Base-by-base conservation (phyloP, 768 basidiomycete species). In the Suillus discolor region DNA sequence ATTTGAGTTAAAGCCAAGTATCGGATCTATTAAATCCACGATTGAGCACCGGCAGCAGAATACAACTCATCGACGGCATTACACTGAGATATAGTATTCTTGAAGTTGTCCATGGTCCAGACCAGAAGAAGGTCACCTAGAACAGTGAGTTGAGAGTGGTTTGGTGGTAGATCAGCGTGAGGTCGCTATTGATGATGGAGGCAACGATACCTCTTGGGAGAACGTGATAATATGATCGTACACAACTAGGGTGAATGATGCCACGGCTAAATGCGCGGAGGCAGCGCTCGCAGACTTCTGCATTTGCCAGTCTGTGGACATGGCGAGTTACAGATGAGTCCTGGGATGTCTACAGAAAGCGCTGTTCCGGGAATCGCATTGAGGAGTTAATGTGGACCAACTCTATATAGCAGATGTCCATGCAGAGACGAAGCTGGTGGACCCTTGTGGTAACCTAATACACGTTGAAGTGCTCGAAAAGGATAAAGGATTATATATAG, bases 121-220 rank as follows among this genome's bases (percentile, higher is more conserved):
- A 25, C 57, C 57, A 59, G 57, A 59, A 59, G 23, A 59, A 59
- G 3, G n/a, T 59, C 9, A 59, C 38, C 57, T 59, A 59, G 4
- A 59, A 57, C 36, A 38, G 20, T n/a, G 12, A 38, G 36, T 38
- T 9, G 15, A 31, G 20, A 13, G 11, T 34, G 18, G 55, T 34
- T n/a, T 55, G 11, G 36, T 51, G 6, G 23, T 49, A 23, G n/a
- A 47, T 47, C 51, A 53, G 51, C 15, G 51, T 28, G 49, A 53
- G 28, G 16, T 39, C 8, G 8, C 23, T 59, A 25, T 59, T 38
- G 38, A 39, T 39, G 11, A 23, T 39, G 23, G 23, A 39, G 15
- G 7, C 13, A 20, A 61, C 67, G 28, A 20, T 66, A 78, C 81
- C 74, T 82, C 81, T 53, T 79, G 74, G 47, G 79, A 76, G 9